Evolutionary conservation across 2,329 filamentous ascomycete species (phyloP).

Genomic region (Calonectria hongkongensis): DNA sequence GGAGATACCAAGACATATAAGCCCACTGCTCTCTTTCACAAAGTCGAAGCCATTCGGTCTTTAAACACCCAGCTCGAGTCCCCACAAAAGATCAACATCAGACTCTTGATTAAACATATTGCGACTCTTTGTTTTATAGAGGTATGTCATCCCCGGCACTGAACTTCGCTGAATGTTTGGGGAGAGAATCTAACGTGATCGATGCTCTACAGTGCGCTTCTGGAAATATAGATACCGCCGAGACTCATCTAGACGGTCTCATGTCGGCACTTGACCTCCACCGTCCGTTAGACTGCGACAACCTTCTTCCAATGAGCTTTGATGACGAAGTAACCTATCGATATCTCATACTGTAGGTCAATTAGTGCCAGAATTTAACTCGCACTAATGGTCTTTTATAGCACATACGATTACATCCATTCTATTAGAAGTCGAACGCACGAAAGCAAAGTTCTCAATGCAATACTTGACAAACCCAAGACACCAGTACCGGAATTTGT

Average conservation of each 20-base stretch:
- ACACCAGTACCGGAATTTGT: neutral
- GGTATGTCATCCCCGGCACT: neutral
- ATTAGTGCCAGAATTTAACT: accelerated
- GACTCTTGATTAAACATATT: neutral
- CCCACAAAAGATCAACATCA: neutral
- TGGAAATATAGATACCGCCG: neutral
- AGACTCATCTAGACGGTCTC: neutral
- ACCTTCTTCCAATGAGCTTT: neutral
- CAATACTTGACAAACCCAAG: neutral
- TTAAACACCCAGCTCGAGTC: neutral
- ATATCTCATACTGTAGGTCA: slow-evolving; percentile 8
- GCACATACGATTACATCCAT: neutral
- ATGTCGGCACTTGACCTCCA: neutral
- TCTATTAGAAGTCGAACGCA: neutral
- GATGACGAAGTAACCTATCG: neutral
- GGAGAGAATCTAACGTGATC: neutral
- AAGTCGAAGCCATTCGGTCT: slow-evolving; percentile 5
- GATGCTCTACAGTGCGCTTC: neutral
- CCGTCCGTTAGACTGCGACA: neutral
- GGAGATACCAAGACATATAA: neutral
- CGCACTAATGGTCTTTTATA: neutral
- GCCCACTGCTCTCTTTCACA: slow-evolving; percentile 7
- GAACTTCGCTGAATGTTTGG: too few relatives aligned
- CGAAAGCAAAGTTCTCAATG: neutral
- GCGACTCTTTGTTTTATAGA: slow-evolving; percentile 2